Evolutionary conservation across 768 basidiomycete genomes (phyloP).

Genomic region (Lactarius akahatsu): DNA sequence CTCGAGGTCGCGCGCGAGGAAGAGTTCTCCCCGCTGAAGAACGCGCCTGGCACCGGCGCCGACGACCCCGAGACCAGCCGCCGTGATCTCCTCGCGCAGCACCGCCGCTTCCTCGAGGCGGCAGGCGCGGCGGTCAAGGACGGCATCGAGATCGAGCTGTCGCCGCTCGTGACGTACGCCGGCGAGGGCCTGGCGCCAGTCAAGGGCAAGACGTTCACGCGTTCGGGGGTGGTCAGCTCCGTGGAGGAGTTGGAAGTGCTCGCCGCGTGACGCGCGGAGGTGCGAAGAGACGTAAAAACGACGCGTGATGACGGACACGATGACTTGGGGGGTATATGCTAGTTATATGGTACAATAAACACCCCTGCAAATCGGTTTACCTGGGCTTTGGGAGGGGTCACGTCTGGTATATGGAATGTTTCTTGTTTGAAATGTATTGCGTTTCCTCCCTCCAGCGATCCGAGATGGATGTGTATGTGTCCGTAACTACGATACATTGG

Average conservation of each 20-base stretch:
- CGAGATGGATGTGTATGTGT: slow-evolving; percentile 7
- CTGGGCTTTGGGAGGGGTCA: background rate
- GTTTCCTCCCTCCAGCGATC: background rate
- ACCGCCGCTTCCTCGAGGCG: slow-evolving; percentile 74
- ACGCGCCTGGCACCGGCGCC: slow-evolving; percentile 87
- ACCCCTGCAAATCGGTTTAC: background rate
- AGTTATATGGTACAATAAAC: background rate
- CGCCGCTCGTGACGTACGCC: slow-evolving; percentile 83
- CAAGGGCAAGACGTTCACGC: slow-evolving; percentile 75
- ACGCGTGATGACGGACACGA: background rate
- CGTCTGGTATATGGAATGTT: background rate
- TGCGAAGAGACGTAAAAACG: background rate
- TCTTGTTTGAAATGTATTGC: background rate
- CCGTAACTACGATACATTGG: slow-evolving; percentile 18
- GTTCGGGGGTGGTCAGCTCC: slow-evolving; percentile 64
- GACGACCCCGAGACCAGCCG: slow-evolving; percentile 92
- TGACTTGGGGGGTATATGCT: background rate
- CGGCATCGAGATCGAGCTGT: slow-evolving; percentile 85
- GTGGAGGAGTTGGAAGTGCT: slow-evolving; percentile 73
- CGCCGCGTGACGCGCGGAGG: slow-evolving; percentile 36
- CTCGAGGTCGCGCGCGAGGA: slow-evolving; percentile 85
- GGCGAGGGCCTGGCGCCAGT: slow-evolving; percentile 86
- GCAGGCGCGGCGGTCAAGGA: slow-evolving; percentile 75
- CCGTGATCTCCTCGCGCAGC: slow-evolving; percentile 84
- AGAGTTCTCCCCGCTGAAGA: slow-evolving; percentile 97